Percentiles rank a stretch among this genome's conserved stretches.
Evolutionary conservation across 345 rosid species (phyloP).

Genomic region (Eucalyptus grandis): DNA sequence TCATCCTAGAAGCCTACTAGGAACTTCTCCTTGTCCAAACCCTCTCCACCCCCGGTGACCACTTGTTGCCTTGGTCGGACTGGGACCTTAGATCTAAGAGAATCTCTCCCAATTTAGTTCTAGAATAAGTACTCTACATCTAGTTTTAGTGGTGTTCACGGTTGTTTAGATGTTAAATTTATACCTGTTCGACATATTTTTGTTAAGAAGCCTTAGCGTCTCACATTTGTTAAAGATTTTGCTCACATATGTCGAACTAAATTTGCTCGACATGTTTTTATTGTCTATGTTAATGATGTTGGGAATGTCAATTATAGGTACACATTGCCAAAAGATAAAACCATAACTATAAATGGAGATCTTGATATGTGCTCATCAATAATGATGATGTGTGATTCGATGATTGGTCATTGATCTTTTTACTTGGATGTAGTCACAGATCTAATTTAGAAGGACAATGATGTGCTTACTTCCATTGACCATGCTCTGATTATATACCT

Average conservation of each 20-base stretch:
- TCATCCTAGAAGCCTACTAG: too few relatives aligned
- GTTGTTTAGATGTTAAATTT: too few relatives aligned
- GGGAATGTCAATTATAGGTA: background rate
- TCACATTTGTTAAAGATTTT: background rate
- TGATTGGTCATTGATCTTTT: background rate
- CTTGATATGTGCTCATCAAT: background rate
- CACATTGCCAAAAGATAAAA: background rate
- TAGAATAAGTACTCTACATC: too few relatives aligned
- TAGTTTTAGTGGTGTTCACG: too few relatives aligned
- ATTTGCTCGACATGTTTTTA: background rate
- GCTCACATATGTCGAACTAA: rapidly evolving
- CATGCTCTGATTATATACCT: background rate
- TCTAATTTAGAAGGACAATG: background rate
- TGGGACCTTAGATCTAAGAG: too few relatives aligned
- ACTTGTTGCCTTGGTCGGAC: rapidly evolving
- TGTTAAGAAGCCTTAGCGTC: background rate
- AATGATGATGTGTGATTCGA: background rate
- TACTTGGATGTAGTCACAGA: background rate
- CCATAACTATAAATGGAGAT: background rate
- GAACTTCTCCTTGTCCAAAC: too few relatives aligned
- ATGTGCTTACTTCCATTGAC: background rate
- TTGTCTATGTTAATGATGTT: background rate
- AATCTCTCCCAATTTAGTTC: too few relatives aligned
- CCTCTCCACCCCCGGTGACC: too few relatives aligned
- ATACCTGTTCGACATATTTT: too few relatives aligned